Evolutionary conservation across 768 basidiomycete species (phyloP).

Genomic region (Pulveroboletus sp.): DNA sequence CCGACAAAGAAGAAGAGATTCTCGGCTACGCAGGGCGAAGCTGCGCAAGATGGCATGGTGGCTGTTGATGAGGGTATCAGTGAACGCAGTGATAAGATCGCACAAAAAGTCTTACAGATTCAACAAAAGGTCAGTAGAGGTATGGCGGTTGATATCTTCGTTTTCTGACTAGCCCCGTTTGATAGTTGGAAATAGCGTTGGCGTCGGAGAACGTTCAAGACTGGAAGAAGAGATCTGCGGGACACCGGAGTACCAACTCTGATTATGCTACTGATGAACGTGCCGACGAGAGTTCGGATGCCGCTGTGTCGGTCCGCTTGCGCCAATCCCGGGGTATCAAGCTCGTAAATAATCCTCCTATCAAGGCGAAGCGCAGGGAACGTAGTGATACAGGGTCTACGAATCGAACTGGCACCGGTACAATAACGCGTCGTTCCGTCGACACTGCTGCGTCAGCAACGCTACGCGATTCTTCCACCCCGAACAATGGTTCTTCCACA

Average conservation of each 20-base stretch:
- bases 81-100: conserved; percentile 80
- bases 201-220: conserved; percentile 47
- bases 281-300: conserved; percentile 53
- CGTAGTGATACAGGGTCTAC: conserved; percentile 66
- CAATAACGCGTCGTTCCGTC: conserved; percentile 21
- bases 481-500: conserved; percentile 24
- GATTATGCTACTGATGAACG: conserved; percentile 42
- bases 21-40: conserved; percentile 63
- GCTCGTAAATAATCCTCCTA: conserved; percentile 28
- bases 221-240: conserved; percentile 28
- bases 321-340: conserved; percentile 37
- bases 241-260: conserved; percentile 19
- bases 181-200: conserved; percentile 71
- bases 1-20: conserved; percentile 69
- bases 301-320: conserved; percentile 35
- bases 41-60: conserved; percentile 70
- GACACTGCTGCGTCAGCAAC: conserved; percentile 25
- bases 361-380: conserved; percentile 40
- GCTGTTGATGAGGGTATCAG: conserved; percentile 87
- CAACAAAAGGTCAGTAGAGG: conserved; percentile 74
- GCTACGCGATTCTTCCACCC: conserved; percentile 26
- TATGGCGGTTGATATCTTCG: not conserved
- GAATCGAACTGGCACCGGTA: conserved; percentile 42
- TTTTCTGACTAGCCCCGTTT: conserved; percentile 5
- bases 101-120: conserved; percentile 82